A percentile compares a stretch with the other conserved stretches of the same genome.
These are phyloP conservation scores for Lithohypha guttulata DNA, from an alignment of 2,329 filamentous ascomycete genomes.

Conservation along the genomic window DNA sequence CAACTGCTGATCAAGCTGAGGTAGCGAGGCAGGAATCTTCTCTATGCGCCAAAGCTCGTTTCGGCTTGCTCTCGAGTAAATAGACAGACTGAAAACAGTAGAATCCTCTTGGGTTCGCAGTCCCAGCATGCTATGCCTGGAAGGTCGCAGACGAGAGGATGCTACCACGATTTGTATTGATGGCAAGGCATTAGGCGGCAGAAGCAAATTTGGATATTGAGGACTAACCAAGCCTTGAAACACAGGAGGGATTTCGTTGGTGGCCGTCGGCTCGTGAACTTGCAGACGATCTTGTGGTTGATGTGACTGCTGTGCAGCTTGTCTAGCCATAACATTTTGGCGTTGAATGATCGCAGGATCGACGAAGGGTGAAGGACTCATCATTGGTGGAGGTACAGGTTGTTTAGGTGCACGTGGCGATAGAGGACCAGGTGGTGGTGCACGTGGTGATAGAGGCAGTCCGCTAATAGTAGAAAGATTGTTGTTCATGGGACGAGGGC, in stretches of 20 bases:
- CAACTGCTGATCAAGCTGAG: slow-evolving; percentile 70
- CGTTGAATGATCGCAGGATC: slow-evolving; percentile 15
- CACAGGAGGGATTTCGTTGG: slow-evolving; percentile 33
- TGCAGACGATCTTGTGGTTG: slow-evolving; percentile 12
- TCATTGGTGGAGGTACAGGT: slow-evolving; percentile 59
- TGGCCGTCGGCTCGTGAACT: slow-evolving; percentile 12
- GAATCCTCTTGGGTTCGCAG: slow-evolving; percentile 77
- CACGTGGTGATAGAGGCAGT: slow-evolving; percentile 58
- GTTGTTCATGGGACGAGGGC: slow-evolving; percentile 50
- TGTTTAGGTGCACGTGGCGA: slow-evolving; percentile 65
- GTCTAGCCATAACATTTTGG: slow-evolving; percentile 28
- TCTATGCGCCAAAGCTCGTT: slow-evolving; percentile 88
- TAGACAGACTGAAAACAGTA: slow-evolving; percentile 81
- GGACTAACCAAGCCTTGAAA: slow-evolving; percentile 73
- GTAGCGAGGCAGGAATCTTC: slow-evolving; percentile 73
- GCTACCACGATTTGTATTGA: slow-evolving; percentile 78
- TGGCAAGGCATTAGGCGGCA: slow-evolving; percentile 79
- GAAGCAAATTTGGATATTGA: slow-evolving; percentile 72
- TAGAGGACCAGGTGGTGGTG: slow-evolving; percentile 44
- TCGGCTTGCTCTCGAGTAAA: slow-evolving; percentile 65
- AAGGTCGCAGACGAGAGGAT: slow-evolving; percentile 90
- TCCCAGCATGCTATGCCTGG: slow-evolving; percentile 70
- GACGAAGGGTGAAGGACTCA: slow-evolving; percentile 42
- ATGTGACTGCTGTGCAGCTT: slow-evolving; percentile 14
- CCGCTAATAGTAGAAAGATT: slow-evolving; percentile 44